These are phyloP conservation scores for Lentinula novae-zelandiae DNA, from an alignment of 1,284 basidiomycete genomes.

Conservation along the genomic window DNA sequence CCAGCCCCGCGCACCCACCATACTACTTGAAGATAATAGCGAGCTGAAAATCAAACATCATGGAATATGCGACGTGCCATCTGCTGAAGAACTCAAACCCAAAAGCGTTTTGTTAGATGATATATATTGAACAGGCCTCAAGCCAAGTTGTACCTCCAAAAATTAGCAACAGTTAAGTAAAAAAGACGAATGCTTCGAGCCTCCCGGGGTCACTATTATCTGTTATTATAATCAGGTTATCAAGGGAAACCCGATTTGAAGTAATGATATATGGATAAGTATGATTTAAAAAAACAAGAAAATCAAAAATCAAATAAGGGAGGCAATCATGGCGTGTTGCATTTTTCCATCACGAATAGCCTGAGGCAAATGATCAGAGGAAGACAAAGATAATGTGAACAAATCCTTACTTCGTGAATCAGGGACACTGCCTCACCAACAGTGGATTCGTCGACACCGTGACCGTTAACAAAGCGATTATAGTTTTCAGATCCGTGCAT, in stretches of 20 bases:
- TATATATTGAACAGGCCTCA: no score
- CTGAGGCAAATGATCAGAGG: slow-evolving; percentile 20
- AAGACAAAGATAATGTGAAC: no score
- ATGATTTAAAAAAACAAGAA: not conserved
- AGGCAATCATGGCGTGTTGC: slow-evolving; percentile 48
- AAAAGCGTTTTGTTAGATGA: no score
- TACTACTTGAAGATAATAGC: no score
- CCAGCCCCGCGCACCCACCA: slow-evolving; percentile 25
- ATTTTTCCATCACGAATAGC: slow-evolving; percentile 73
- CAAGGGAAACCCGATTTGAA: not conserved
- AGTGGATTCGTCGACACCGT: slow-evolving; percentile 56
- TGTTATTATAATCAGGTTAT: no score
- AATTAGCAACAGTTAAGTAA: no score
- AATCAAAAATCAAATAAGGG: slow-evolving; percentile 35
- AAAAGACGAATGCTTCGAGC: no score
- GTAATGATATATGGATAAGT: not conserved
- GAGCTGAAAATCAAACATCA: no score
- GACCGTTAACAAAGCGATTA: slow-evolving; percentile 47
- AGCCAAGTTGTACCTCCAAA: no score
- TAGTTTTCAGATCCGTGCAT: slow-evolving; percentile 77
- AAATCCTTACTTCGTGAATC: slow-evolving; percentile 55
- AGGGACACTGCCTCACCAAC: slow-evolving; percentile 63
- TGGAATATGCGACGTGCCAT: no score
- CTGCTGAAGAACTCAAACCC: no score
- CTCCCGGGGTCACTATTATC: no score